These are phyloP conservation scores for Ambrosia hybrid DNA, from an alignment of 140 eudicot species.

Conservation along the genomic window DNA sequence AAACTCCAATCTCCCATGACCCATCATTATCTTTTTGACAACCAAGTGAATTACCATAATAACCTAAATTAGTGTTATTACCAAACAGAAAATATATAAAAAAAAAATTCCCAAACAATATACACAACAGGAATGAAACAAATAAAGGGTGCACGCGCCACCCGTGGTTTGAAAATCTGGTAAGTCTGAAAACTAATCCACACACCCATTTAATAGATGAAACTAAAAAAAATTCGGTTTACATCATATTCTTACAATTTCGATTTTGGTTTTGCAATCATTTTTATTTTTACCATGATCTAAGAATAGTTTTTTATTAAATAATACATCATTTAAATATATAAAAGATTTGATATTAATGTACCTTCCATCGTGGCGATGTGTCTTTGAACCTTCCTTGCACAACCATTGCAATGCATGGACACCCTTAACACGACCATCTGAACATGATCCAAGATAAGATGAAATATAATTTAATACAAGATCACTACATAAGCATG, in stretches of 20 bases:
- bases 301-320: neutral
- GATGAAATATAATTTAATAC: neutral
- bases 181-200: neutral
- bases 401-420: slow-evolving; percentile 98
- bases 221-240: too few relatives aligned
- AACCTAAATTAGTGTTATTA: too few relatives aligned
- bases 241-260: neutral
- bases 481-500: slow-evolving; percentile 9
- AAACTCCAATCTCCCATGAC: too few relatives aligned
- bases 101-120: too few relatives aligned
- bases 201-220: neutral
- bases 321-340: neutral
- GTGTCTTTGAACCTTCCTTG: slow-evolving; percentile 87
- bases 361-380: slow-evolving; percentile 93
- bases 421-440: slow-evolving; percentile 91
- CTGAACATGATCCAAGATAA: slow-evolving; percentile 36
- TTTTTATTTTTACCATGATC: neutral
- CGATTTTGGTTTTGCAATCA: neutral
- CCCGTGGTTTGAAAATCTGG: too few relatives aligned
- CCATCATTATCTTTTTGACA: too few relatives aligned
- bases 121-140: too few relatives aligned
- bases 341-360: neutral
- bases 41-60: too few relatives aligned
- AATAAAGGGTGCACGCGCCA: too few relatives aligned
- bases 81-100: too few relatives aligned